Evolutionary conservation across 2,329 filamentous ascomycete species (phyloP).

Genomic region (Amphichorda felina): DNA sequence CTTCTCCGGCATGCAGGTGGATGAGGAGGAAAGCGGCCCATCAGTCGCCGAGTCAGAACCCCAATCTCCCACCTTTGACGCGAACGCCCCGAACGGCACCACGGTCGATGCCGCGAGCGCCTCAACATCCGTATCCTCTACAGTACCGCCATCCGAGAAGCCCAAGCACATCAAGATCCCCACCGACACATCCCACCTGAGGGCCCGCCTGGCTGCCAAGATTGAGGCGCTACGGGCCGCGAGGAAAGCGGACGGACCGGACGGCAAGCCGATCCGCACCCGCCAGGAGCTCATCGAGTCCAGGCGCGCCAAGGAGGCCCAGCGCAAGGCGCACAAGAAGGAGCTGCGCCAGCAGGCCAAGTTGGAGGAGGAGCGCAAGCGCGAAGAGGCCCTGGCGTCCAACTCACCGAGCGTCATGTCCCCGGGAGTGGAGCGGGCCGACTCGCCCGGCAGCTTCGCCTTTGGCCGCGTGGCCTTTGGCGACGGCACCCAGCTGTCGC

Average conservation of each 20-base stretch:
- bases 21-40: constrained; percentile 30
- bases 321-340: constrained; percentile 82
- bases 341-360: constrained; percentile 67
- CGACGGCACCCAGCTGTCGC: constrained; percentile 71
- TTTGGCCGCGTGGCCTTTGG: constrained; percentile 88
- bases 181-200: constrained; percentile 61
- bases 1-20: constrained; percentile 17
- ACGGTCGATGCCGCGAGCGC: constrained; percentile 38
- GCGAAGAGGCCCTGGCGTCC: constrained; percentile 50
- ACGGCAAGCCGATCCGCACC: constrained; percentile 67
- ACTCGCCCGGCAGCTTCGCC: constrained; percentile 53
- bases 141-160: constrained; percentile 46
- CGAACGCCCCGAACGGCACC: constrained; percentile 26
- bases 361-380: constrained; percentile 61
- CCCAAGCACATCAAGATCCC: constrained; percentile 57
- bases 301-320: constrained; percentile 74
- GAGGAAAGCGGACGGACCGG: constrained; percentile 75
- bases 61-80: constrained; percentile 45
- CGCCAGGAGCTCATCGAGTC: constrained; percentile 88
- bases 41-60: constrained; percentile 42
- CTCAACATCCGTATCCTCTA: constrained; percentile 59
- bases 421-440: constrained; percentile 36
- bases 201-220: constrained; percentile 66
- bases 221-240: constrained; percentile 77
- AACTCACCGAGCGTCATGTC: constrained; percentile 50